phyloP scores from a whole-genome alignment of 768 basidiomycete genomes.

The Grammothele lineata region DNA sequence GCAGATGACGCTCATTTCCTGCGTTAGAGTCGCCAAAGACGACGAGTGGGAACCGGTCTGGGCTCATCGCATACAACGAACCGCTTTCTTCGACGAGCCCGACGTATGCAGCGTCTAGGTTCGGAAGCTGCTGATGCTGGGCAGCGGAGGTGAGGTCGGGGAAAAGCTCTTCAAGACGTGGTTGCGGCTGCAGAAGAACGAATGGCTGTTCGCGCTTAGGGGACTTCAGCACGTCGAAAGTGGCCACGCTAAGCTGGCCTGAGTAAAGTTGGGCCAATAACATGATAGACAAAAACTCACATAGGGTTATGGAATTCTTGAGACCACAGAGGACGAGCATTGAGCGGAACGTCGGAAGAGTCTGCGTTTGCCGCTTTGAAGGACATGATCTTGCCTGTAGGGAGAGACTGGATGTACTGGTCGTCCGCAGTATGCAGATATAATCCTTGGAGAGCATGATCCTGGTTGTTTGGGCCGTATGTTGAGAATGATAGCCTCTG shows the following conservation, averaged over 20 bases:
- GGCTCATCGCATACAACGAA: slow-evolving; percentile 84
- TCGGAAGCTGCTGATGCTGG: slow-evolving; percentile 40
- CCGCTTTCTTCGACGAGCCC: slow-evolving; percentile 69
- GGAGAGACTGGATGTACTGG: slow-evolving; percentile 74
- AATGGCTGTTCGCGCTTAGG: slow-evolving; percentile 56
- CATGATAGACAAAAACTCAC: slow-evolving; percentile 37
- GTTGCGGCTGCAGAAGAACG: slow-evolving; percentile 83
- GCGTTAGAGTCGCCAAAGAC: slow-evolving; percentile 52
- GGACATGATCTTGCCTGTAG: slow-evolving; percentile 74
- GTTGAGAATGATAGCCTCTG: slow-evolving; percentile 89
- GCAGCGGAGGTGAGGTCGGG: slow-evolving; percentile 36
- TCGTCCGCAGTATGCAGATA: slow-evolving; percentile 80
- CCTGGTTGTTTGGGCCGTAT: slow-evolving; percentile 90
- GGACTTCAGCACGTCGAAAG: slow-evolving; percentile 69
- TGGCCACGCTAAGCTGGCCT: slow-evolving; percentile 78
- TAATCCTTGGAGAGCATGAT: slow-evolving; percentile 62
- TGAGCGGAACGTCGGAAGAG: slow-evolving; percentile 26
- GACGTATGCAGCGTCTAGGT: slow-evolving; percentile 70
- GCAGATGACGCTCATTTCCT: slow-evolving; percentile 1
- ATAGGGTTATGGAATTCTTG: slow-evolving; percentile 59
- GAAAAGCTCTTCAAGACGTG: slow-evolving; percentile 68
- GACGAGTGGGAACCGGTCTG: slow-evolving; percentile 76
- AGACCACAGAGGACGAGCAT: slow-evolving; percentile 52
- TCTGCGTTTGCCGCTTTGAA: slow-evolving; percentile 47
- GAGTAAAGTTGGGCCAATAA: too few species aligned